These are phyloP conservation scores for Trichosporon inkin DNA, from an alignment of 1,284 basidiomycete species.

Conservation along the genomic window DNA sequence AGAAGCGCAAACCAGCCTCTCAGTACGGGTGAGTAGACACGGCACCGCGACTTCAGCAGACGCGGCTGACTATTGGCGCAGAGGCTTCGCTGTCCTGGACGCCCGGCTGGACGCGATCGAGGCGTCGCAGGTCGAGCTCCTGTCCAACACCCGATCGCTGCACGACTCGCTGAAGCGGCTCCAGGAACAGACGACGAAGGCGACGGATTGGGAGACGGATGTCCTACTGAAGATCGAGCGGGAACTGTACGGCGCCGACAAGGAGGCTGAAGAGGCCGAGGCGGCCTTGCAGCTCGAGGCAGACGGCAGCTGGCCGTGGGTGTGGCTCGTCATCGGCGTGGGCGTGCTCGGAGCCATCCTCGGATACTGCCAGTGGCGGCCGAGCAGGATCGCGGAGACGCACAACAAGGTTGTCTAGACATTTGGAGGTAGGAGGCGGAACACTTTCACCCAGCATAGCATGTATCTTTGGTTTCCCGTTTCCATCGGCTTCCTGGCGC, in stretches of 20 bases:
- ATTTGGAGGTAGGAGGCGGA: not conserved
- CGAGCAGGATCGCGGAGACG: not conserved
- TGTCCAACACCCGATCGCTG: not conserved
- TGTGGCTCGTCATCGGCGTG: not conserved
- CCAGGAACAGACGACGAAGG: not conserved
- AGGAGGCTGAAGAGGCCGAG: not conserved
- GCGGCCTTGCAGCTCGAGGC: not conserved
- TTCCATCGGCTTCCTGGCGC: not conserved
- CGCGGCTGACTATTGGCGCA: not conserved
- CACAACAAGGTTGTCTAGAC: slow-evolving; percentile 8
- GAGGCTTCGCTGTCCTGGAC: not conserved
- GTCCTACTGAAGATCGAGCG: not conserved
- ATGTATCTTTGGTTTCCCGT: not conserved
- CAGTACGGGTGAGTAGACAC: not conserved
- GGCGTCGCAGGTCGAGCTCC: not conserved
- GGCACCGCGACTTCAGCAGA: not conserved
- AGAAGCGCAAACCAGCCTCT: not conserved
- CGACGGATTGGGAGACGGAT: slow-evolving; percentile 1
- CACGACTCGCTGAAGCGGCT: not conserved
- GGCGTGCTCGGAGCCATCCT: not conserved
- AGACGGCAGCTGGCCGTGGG: not conserved
- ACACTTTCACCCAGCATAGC: not conserved
- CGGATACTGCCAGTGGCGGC: slow-evolving; percentile 3
- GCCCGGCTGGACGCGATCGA: not conserved
- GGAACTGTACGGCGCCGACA: slow-evolving; percentile 3